These are phyloP conservation scores for Apiospora aurea DNA, from an alignment of 2,329 filamentous ascomycete species.

Conservation along the genomic window DNA sequence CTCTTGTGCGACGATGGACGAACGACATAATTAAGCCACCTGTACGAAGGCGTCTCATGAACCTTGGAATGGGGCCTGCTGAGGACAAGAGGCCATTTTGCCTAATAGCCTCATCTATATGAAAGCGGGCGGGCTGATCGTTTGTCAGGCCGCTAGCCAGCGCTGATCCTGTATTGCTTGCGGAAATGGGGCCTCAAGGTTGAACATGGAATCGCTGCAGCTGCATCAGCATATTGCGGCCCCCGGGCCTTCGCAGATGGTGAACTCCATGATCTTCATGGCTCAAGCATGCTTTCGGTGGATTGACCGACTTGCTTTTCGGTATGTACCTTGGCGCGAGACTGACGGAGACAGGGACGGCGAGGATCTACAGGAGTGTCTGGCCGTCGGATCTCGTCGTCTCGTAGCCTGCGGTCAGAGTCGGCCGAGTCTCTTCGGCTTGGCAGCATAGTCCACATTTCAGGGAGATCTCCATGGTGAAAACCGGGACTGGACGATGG, in stretches of 20 bases:
- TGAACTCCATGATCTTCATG: not conserved
- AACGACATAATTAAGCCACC: slow-evolving; percentile 13
- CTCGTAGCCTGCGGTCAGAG: not conserved
- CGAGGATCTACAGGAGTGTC: slow-evolving; percentile 10
- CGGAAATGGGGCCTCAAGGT: not conserved
- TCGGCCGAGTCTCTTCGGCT: not conserved
- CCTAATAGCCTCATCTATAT: slow-evolving; percentile 20
- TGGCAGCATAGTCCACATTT: slow-evolving; percentile 1
- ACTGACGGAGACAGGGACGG: not conserved
- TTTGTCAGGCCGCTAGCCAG: not conserved
- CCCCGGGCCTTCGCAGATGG: not conserved
- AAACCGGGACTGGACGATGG: not conserved
- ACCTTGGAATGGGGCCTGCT: slow-evolving; percentile 6
- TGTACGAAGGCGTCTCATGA: slow-evolving; percentile 2
- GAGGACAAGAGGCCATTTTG: not conserved
- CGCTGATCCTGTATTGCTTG: not conserved
- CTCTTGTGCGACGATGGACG: not conserved
- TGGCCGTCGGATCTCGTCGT: not conserved
- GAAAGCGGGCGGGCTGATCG: not conserved
- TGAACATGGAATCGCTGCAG: not conserved
- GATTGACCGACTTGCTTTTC: not conserved
- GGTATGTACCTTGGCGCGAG: not conserved
- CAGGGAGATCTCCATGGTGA: not conserved
- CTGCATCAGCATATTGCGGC: not conserved
- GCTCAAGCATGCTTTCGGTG: not conserved